Base-by-base conservation (phyloP, 768 basidiomycete species). In the Leccinum boreale region DNA sequence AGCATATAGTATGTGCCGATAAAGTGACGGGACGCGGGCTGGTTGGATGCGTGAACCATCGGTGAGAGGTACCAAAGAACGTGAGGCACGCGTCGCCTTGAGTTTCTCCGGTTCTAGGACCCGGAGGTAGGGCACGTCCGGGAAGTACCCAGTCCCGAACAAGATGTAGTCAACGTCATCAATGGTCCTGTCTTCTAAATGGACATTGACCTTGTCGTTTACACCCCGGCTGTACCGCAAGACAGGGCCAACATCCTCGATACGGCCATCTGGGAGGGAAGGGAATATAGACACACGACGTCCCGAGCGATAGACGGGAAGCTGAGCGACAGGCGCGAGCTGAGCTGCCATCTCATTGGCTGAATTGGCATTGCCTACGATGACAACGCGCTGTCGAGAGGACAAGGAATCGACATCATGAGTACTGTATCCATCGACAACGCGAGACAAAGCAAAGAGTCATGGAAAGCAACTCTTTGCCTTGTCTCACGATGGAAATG, bases 321-420 rank as follows among this genome's bases (percentile, higher is more conserved):
- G 58, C 35, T 68, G 58, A 1, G 74, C 74, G 14, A 80, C 66
- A 0, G 73, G 56, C 0, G 73, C 74, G 0, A 82, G 70, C 35
- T 81, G 80, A 1, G 78, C 75, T 1, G 79, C 78, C 39, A 83
- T 78, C 50, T 83, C 82, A 60, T 83, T 83, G 35, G 75, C 73
- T 2, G 81, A 82, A 51, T 82, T 80, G 19, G 78, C 82, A 23
- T 82, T 82, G 11, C 78, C 82, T 4, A 83, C 65, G 10, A 83
- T 73, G 1, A 81, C 71, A 21, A 76, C 71, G 17, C 75, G 75
- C 82, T 83, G 48, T 4, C 5, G 14, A 36, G 7, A 5, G 7
- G n/a, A 50, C 5, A 46, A 35, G n/a, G 15, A 14, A 11, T 49
- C 8, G 19, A 1, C 12, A 14, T 14, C 8, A 49, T 23, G 23